Evolutionary conservation across 768 basidiomycete genomes (phyloP), one percentile per base, ranked within the genome.

Genomic region (Termitomyces sp.): DNA sequence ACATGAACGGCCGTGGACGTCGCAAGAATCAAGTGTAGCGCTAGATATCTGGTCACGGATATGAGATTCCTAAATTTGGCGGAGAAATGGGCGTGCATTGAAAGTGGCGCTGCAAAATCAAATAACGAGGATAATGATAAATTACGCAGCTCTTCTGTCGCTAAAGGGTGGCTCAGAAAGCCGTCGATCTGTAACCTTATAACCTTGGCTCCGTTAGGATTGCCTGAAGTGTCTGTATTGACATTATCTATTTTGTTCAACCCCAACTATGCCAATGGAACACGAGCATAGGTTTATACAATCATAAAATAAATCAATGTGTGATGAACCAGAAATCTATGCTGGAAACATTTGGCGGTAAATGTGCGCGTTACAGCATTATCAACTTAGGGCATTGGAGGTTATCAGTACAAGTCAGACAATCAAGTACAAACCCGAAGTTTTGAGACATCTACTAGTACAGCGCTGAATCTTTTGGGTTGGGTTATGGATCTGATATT

Each of bases 21-120:
- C 59, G 54, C 49, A 46, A 54, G 34, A 41, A 52, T 41, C 38
- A 23, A 40, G 23, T 19, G 25, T 21, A 35, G 41, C 10, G 19
- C 11, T 42, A 17, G 25, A 27, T 25, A 27, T 3, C 25, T 16
- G 6, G 7, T 11, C 49, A 29, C 10, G 12, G 5, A 38, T 51
- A 6, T 31, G 31, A 21, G 5, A 19, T 31, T 14, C 8, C 25
- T 25, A 12, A n/a, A 10, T 7, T 11, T 6, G 25, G 25, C 5
- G 37, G 17, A 10, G 14, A 17, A 11, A 37, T 37, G 23, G 6
- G 37, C 2, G 23, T 23, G 23, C 6, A 10, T 51, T 17, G 38
- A 41, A 25, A 47, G 46, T 56, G 50, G 54, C 50, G 51, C 54
- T 58, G 50, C 16, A 53, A 43, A 31, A 25, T 40, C 51, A 42